Evolutionary conservation across 257 asterid genomes (phyloP), one percentile per base, ranked within the genome.

Genomic region (Solanum dulcamara): DNA sequence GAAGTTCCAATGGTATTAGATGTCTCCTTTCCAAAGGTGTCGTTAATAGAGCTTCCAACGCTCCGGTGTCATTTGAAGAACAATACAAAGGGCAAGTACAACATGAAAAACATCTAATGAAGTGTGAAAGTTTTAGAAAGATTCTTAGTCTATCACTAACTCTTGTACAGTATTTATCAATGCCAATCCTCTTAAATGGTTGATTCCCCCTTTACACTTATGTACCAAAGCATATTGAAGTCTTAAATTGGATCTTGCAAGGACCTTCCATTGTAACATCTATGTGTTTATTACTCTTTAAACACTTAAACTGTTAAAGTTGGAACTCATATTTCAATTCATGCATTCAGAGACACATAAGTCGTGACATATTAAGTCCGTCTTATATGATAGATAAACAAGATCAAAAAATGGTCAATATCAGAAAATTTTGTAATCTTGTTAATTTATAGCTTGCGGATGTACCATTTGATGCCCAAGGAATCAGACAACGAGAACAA

Each of bases 401-500:
- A 46, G 75, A 82, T 15, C 1, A 10, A 37, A 20, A n/a, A 2
- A n/a, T 11, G 59, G 64, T 3, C 22, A 38, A 42, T 28, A 75
- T 26, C 46, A 83, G 22, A 83, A 28, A 66, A 44, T 20, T 62
- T 7, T 2, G 46, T 40, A 44, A 40, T 18, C 17, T 59, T 32
- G 37, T 24, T 83, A 38, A 62, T 20, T 40, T 42, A n/a, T 38
- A 20, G 30, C 30, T 77, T 66, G 40, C 33, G 64, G 81, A 83
- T 59, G 90, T 74, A 94, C 98, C 98, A 80, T 94, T 92, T 55
- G 88, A 84, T 32, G 97, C 87, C 99, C 98, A 96, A 37, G 94
- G 98, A 88, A 96, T 96, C 85, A 96, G 92, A 89, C 99, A 96
- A 64, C 99, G 94, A 38, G 99, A 96, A 87, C 99, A 96, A 87